A percentile compares a stretch with the other conserved stretches of the same genome.
Conservation (phyloP, 352 stramenopile genomes). For the Phytophthora sp. region DNA sequence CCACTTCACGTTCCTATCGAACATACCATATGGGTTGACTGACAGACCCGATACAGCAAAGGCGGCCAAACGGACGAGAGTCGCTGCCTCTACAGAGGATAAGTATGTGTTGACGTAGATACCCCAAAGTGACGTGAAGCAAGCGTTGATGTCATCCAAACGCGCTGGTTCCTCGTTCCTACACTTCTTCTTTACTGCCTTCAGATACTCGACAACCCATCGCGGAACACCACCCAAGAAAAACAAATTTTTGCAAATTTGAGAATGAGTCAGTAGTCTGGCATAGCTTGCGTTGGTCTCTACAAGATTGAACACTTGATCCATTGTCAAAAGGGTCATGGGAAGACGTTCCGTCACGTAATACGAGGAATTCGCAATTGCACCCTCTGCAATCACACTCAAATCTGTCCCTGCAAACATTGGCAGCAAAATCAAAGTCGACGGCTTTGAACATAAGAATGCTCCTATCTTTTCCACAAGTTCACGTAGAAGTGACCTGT, state of each 20-base stretch:
- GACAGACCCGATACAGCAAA: neutral
- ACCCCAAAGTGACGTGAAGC: conserved; percentile 2
- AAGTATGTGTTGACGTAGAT: neutral
- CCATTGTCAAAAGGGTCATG: conserved; percentile 30
- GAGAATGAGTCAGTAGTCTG: neutral
- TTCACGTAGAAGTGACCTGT: conserved; percentile 9
- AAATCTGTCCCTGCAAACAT: conserved; percentile 21
- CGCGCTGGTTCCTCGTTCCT: neutral
- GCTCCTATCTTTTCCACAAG: neutral
- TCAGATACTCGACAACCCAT: conserved; percentile 16
- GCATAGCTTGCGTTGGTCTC: conserved; percentile 8
- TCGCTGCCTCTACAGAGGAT: neutral
- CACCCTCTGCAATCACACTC: conserved; percentile 9
- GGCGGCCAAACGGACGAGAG: conserved; percentile 9
- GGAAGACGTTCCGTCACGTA: conserved; percentile 25
- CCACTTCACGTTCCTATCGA: conserved; percentile 27
- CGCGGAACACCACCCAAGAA: conserved; percentile 14
- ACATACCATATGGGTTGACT: neutral
- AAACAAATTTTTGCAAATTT: conserved; percentile 8
- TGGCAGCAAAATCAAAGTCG: conserved; percentile 12
- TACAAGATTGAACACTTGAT: conserved; percentile 36
- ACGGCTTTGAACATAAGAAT: neutral
- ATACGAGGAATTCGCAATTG: conserved; percentile 32
- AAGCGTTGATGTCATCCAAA: neutral
- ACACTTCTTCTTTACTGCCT: neutral